A percentile compares a stretch with the other conserved stretches of the same genome.
Conservation (phyloP, 768 basidiomycete species). For the Albatrellus ellisii region DNA sequence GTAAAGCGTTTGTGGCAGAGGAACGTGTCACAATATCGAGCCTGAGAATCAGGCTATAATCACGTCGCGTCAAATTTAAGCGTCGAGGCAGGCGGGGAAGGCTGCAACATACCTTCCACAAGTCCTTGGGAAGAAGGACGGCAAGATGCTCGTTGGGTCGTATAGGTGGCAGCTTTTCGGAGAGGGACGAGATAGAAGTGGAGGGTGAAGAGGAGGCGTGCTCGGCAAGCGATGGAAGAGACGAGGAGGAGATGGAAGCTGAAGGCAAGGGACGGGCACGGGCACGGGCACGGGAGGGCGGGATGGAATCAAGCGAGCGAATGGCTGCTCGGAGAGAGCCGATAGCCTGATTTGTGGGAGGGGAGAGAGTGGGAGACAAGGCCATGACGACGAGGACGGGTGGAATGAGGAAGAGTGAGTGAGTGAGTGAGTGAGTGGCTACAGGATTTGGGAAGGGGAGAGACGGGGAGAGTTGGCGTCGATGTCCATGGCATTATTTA, state of each 20-base stretch:
- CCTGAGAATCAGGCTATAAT: conserved; percentile 42
- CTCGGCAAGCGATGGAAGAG: conserved; percentile 15
- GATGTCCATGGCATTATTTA: no score
- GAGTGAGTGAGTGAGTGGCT: not conserved
- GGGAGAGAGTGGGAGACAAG: not conserved
- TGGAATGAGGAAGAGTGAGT: no score
- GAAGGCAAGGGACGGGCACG: conserved; percentile 1
- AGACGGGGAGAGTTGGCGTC: no score
- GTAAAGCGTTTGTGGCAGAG: conserved; percentile 53
- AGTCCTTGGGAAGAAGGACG: conserved; percentile 49
- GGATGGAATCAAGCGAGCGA: conserved; percentile 8
- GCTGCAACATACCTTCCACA: conserved; percentile 47
- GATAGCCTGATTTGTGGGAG: not conserved
- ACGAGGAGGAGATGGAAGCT: conserved; percentile 12
- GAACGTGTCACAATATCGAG: conserved; percentile 59
- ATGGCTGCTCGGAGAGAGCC: not conserved
- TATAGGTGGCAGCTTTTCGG: conserved; percentile 9
- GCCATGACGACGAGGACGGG: not conserved
- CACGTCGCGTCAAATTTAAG: not conserved
- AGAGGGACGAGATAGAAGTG: conserved; percentile 9
- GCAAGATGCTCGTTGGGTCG: conserved; percentile 62
- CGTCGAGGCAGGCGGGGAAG: not conserved
- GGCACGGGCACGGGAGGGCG: not conserved
- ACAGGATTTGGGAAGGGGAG: not conserved
- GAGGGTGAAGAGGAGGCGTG: conserved; percentile 15